phyloP scores from a whole-genome alignment of 2,329 filamentous ascomycete species.

The Eutypella sp. region DNA sequence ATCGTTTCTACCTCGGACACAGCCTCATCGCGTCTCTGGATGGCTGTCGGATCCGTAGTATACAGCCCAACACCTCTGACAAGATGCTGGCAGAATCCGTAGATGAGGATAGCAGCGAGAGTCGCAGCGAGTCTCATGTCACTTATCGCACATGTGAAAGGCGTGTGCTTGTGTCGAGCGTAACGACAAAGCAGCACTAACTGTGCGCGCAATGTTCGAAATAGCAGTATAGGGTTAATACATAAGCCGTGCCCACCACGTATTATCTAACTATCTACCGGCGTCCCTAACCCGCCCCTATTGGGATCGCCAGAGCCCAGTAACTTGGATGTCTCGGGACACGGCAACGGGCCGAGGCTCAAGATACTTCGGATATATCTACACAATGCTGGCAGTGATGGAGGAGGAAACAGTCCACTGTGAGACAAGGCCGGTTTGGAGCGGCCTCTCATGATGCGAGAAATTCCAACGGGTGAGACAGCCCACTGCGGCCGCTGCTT shows the following conservation, averaged over 20 bases:
- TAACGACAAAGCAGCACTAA: background rate
- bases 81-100: background rate
- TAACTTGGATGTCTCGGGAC: background rate
- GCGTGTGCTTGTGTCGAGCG: too few species aligned
- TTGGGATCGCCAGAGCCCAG: background rate
- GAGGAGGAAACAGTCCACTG: too few species aligned
- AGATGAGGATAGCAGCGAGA: background rate
- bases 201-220: too few species aligned
- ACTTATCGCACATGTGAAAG: background rate
- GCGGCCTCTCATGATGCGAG: too few species aligned
- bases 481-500: too few species aligned
- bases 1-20: slow-evolving; percentile 3
- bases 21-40: background rate
- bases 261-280: too few species aligned
- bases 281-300: slow-evolving; percentile 2
- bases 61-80: background rate
- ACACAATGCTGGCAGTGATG: too few species aligned
- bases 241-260: too few species aligned
- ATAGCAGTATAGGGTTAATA: background rate
- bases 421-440: too few species aligned
- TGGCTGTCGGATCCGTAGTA: background rate
- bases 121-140: background rate
- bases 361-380: background rate
- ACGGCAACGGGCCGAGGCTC: background rate
- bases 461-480: too few species aligned